These are phyloP conservation scores for Cupressus sempervirens DNA, from an alignment of 75 land plant species.

Conservation along the genomic window DNA sequence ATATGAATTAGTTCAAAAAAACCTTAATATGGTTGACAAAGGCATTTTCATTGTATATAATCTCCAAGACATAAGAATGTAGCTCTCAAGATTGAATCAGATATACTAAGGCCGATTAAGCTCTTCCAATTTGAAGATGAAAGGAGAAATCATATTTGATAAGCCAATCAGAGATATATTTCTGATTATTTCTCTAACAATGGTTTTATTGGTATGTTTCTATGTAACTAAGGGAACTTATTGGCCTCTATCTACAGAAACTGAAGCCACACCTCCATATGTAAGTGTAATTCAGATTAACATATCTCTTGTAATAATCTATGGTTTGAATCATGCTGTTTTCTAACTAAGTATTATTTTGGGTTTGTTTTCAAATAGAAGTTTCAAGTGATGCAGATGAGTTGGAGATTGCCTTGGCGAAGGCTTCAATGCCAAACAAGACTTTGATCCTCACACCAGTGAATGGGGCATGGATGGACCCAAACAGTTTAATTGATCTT, in stretches of 20 bases:
- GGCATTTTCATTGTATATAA: too few species aligned
- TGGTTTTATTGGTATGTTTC: neutral
- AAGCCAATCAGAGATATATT: neutral
- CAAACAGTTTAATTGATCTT: constrained; percentile 57
- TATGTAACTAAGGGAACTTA: neutral
- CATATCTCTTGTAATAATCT: neutral
- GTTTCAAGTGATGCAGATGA: constrained; percentile 17
- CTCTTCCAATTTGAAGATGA: neutral
- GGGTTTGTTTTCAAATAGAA: neutral
- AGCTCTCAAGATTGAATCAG: too few species aligned
- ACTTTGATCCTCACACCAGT: constrained; percentile 65
- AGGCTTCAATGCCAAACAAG: constrained; percentile 51
- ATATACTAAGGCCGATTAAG: too few species aligned
- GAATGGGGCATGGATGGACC: constrained; percentile 65
- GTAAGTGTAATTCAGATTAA: neutral
- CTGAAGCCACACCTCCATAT: neutral
- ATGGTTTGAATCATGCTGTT: neutral
- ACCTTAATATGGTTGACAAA: too few species aligned
- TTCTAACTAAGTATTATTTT: neutral
- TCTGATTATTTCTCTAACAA: neutral
- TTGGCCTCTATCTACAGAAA: neutral
- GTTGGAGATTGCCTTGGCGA: constrained; percentile 33
- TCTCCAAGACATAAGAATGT: too few species aligned
- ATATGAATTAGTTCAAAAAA: too few species aligned
- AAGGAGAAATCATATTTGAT: neutral